A percentile compares a stretch with the other conserved stretches of the same genome.
Conservation (phyloP, 306 rosid genomes). For the Corylus heterophylla region DNA sequence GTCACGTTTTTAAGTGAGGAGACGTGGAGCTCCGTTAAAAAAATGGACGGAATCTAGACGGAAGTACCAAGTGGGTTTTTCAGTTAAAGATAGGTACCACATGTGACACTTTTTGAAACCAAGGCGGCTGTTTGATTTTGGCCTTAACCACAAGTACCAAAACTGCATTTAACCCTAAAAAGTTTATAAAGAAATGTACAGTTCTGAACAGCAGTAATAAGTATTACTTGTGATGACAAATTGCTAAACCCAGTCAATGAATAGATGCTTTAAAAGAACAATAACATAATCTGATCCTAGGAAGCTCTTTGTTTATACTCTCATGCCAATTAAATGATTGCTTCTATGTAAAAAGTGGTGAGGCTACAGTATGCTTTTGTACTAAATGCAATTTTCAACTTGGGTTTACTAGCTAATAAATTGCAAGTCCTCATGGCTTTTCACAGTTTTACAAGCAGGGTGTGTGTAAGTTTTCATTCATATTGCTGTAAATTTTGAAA, state of each 20-base stretch:
- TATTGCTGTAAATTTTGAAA: not conserved
- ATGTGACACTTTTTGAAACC: no score
- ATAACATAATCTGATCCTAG: not conserved
- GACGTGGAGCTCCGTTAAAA: no score
- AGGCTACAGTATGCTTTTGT: not conserved
- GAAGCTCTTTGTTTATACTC: not conserved
- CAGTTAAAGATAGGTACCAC: no score
- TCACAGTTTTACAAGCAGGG: no score
- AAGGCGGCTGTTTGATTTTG: no score
- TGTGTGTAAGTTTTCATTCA: not conserved
- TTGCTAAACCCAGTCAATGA: not conserved
- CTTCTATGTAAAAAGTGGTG: not conserved
- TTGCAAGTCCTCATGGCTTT: not conserved
- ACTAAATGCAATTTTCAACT: not conserved
- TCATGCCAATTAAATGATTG: not conserved
- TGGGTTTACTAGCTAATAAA: not conserved
- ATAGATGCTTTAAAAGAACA: not conserved
- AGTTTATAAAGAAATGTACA: no score
- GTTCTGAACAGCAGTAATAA: no score
- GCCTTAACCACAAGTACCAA: no score
- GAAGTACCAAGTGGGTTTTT: no score
- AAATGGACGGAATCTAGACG: no score
- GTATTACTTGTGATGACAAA: not conserved
- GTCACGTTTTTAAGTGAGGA: no score
- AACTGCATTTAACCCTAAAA: not conserved